Percentiles rank a stretch among this genome's conserved stretches.
These are phyloP conservation scores for Arthrobotrys megalospora DNA, from an alignment of 2,329 filamentous ascomycete species.

Conservation along the genomic window DNA sequence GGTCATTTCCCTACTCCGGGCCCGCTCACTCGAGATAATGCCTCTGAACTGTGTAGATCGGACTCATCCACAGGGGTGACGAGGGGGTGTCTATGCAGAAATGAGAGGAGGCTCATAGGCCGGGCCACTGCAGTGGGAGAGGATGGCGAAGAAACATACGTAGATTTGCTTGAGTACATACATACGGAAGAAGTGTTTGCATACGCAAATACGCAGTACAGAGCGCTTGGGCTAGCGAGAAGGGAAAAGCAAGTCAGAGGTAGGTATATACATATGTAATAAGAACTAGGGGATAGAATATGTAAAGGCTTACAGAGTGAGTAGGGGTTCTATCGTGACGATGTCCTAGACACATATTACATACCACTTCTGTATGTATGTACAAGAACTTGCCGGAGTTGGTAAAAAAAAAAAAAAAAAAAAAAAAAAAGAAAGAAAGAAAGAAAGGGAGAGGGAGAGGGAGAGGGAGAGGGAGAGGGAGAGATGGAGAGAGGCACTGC, in stretches of 20 bases:
- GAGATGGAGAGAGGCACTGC: neutral
- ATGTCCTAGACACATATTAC: neutral
- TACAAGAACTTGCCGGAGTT: slow-evolving; percentile 33
- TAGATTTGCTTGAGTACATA: too few species aligned
- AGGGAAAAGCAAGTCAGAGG: slow-evolving; percentile 3
- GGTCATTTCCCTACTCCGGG: slow-evolving; percentile 39
- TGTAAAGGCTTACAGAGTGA: slow-evolving; percentile 9
- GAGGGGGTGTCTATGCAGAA: neutral
- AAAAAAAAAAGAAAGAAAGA: slow-evolving; percentile 12
- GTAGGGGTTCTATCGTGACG: slow-evolving; percentile 8
- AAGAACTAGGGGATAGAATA: neutral
- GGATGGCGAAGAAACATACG: too few species aligned
- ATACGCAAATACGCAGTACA: neutral
- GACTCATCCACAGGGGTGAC: slow-evolving; percentile 9
- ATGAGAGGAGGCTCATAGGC: neutral
- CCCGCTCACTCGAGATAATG: neutral
- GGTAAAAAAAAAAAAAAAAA: slow-evolving; percentile 37
- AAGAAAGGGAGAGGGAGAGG: slow-evolving; percentile 4
- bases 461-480: neutral
- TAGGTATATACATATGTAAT: neutral
- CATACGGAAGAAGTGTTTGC: too few species aligned
- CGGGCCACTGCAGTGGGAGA: too few species aligned
- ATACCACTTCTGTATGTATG: neutral
- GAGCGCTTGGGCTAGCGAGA: neutral
- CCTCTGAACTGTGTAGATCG: slow-evolving; percentile 8